Evolutionary conservation across 345 rosid species (phyloP), one percentile per base, ranked within the genome.

Genomic region (Moricandia arvensis): DNA sequence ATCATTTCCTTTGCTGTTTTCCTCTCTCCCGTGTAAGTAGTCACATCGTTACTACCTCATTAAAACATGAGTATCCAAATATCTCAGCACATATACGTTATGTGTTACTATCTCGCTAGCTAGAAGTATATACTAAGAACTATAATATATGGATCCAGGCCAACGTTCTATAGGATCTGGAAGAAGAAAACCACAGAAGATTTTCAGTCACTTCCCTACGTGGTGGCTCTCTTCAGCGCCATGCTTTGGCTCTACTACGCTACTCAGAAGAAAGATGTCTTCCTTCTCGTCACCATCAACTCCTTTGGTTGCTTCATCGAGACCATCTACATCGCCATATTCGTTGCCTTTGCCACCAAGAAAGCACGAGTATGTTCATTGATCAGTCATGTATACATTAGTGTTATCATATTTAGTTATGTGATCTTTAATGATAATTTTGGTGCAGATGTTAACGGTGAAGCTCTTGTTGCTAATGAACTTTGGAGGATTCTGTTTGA

Each of bases 161-260:
- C 97, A 74, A 89, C 97, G 8, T 89, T 89, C 69, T 68, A 77
- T 21, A 82, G 87, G 76, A 79, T 91, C 4, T 79, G 76, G 63
- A 91, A 84, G 87, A 86, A 84, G 80, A 91, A 91, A 82, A 85
- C 89, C n/a, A 87, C 92, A 3, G 88, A 91, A 84, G 97, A 84
- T 24, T 91, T 89, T 63, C 88, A 87, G 29, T 86, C 92, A 51
- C 55, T 87, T 47, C 97, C 97, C 0, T 91, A 89, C 53, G 75
- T 84, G 64, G 88, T 83, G 8, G 83, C 89, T 9, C 80, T 91
- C 38, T 89, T 89, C 79, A 89, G 89, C 71, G 86, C 93, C 17
- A 85, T 84, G 91, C 76, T 87, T 41, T 86, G 85, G 84, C 82
- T 89, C 4, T 87, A 86, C 70, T 91, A 91, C 27, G 93, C 92